Evolutionary conservation across 768 basidiomycete species (phyloP).

Genomic region (Xerocomus potaroensis): DNA sequence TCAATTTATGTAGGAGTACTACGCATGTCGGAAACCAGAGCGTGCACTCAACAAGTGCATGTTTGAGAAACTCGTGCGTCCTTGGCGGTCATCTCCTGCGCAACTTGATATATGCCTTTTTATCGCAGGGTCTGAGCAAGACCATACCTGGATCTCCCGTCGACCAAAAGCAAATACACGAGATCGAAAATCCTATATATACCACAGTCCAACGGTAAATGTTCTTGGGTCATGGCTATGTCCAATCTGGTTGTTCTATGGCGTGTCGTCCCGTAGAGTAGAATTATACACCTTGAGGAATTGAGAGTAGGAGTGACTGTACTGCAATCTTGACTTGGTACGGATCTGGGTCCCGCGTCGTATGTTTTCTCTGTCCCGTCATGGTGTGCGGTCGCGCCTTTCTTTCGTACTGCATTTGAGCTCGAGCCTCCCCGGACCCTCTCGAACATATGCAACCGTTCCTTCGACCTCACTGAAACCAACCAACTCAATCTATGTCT

Average conservation of each 20-base stretch:
- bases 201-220: constrained; percentile 77
- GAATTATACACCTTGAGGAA: constrained; percentile 4
- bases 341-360: no score
- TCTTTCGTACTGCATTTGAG: background rate
- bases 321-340: no score
- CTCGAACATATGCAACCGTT: constrained; percentile 13
- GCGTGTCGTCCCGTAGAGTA: constrained; percentile 18
- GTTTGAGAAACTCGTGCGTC: constrained; percentile 90
- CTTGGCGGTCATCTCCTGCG: background rate
- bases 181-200: constrained; percentile 81
- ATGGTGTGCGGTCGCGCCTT: constrained; percentile 29
- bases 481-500: constrained; percentile 61
- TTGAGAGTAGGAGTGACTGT: no score
- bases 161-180: constrained; percentile 82
- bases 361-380: constrained; percentile 28
- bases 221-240: background rate
- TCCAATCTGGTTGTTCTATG: background rate
- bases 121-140: constrained; percentile 79
- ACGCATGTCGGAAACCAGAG: constrained; percentile 85
- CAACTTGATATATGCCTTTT: background rate
- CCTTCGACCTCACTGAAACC: constrained; percentile 27
- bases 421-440: background rate
- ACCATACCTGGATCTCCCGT: constrained; percentile 85
- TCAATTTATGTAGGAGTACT: constrained; percentile 62
- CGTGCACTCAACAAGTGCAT: constrained; percentile 87